phyloP scores from a whole-genome alignment of 345 rosid species.

The Angophora floribunda region DNA sequence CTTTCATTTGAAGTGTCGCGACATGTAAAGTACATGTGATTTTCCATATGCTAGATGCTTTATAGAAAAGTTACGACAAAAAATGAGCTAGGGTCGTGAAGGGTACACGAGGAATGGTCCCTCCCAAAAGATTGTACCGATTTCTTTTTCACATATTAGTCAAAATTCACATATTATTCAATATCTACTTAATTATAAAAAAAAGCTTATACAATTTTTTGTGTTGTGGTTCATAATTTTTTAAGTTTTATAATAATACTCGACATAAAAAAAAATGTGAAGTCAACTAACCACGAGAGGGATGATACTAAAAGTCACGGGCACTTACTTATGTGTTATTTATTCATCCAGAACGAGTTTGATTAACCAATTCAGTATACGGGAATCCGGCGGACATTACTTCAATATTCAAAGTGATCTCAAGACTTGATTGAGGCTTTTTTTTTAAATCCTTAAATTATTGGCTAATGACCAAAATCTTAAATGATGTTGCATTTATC shows the following conservation, averaged over 20 bases:
- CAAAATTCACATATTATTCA: neutral
- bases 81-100: neutral
- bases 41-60: neutral
- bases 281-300: neutral
- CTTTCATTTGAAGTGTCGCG: neutral
- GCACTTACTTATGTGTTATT: neutral
- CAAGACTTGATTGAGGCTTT: neutral
- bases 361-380: neutral
- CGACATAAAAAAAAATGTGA: neutral
- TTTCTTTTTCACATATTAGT: too few species aligned
- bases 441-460: neutral
- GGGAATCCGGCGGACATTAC: neutral
- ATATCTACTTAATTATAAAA: neutral
- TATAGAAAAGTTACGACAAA: neutral
- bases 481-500: neutral
- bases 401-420: neutral
- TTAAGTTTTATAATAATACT: neutral
- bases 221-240: neutral
- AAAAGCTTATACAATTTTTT: neutral
- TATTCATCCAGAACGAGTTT: neutral
- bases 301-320: neutral
- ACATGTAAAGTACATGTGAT: neutral
- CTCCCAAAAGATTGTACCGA: neutral
- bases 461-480: neutral
- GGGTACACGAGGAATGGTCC: neutral